Evolutionary conservation across 2,329 filamentous ascomycete species (phyloP), one percentile per base, ranked within the genome.

Genomic region (Colletotrichum zoysiae): DNA sequence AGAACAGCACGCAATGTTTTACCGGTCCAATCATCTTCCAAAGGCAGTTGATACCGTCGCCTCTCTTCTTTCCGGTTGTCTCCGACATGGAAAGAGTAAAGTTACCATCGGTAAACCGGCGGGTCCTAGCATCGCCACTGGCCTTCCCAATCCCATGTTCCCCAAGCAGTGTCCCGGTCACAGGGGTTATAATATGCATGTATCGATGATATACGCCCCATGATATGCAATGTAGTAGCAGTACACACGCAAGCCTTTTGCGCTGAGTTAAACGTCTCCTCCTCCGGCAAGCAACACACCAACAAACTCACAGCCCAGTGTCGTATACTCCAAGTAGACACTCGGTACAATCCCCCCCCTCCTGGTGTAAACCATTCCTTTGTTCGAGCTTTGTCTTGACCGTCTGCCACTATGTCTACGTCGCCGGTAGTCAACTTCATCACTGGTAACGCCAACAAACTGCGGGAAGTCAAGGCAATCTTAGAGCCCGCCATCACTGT

Each of bases 371-470:
- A 20, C n/a, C n/a, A 30, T n/a, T 6, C 3, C 0, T 5, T 30
- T 51, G 5, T 8, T 30, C 14, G 14, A 18, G 11, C 8, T 20
- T 26, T 23, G 23, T 23, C 35, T 23, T 18, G 26, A 18, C 30
- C 9, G n/a, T n/a, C 18, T 46, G 3, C 33, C 50, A 76, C 73
- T 64, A 87, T 87, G 84, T 80, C 83, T 60, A 81, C 83, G 44
- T 74, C 78, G 18, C 79, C 80, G 5, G 78, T 81, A 7, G 82
- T 99, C 75, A 95, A 97, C 83, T 99, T 99, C 85, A 97, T 99
- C 80, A 98, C 95, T 2, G 93, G 95, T 82, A 99, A 99, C 84
- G 90, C 92, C 78, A 97, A 97, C 85, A 99, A 99, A 85, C 88
- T 99, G 67, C 85, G 87, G 69, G 96, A 99, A 85, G 95, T 97